Evolutionary conservation across 345 rosid species (phyloP).

Genomic region (Eucalyptus polyanthemos): DNA sequence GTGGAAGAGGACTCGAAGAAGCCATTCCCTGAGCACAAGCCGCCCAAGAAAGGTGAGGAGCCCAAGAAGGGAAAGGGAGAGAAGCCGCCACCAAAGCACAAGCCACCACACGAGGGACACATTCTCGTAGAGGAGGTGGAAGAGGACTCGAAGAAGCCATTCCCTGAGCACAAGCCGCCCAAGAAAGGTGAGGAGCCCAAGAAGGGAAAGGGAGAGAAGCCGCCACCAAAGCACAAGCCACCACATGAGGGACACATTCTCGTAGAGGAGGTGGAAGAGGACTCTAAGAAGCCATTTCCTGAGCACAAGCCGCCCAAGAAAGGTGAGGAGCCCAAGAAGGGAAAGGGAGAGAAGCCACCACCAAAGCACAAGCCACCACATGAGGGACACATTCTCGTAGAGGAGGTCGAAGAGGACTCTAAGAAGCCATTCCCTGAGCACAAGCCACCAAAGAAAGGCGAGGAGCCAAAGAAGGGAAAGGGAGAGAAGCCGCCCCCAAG

Average conservation of each 20-base stretch:
- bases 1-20: neutral
- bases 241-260: neutral
- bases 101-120: constrained; percentile 3
- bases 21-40: neutral
- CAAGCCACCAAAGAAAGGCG: neutral
- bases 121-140: neutral
- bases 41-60: neutral
- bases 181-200: neutral
- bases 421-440: neutral
- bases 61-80: neutral
- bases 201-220: neutral
- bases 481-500: too few species aligned
- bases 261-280: too few species aligned
- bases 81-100: neutral
- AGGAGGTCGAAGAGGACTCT: too few species aligned
- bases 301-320: too few species aligned
- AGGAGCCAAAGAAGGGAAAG: too few species aligned
- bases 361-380: too few species aligned
- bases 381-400: too few species aligned
- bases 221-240: neutral
- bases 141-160: neutral
- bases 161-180: neutral
- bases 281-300: too few species aligned
- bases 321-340: too few species aligned
- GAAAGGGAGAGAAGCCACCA: too few species aligned